Evolutionary conservation across 805 yeast species (phyloP).

Genomic region (Wickerhamiella dianesei): DNA sequence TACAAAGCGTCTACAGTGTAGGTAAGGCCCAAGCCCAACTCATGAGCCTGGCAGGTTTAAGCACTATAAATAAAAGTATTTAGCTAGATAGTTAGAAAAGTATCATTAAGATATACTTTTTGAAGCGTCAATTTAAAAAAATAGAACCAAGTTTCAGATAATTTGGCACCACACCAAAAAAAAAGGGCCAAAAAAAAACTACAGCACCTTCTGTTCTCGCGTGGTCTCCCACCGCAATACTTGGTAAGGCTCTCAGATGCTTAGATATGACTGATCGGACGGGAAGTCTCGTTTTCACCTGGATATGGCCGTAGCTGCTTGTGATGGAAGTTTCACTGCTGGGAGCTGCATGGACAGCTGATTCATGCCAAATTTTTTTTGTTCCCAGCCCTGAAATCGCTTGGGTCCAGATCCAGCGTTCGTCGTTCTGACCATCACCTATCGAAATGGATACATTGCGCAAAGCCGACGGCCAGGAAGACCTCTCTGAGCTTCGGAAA

Average conservation of each 20-base stretch:
- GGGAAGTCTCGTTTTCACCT: background rate
- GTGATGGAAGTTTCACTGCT: background rate
- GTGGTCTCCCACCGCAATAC: background rate
- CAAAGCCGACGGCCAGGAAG: constrained; percentile 19
- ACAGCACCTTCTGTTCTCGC: background rate
- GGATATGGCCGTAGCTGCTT: background rate
- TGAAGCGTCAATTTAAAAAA: no score
- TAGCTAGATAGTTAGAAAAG: no score
- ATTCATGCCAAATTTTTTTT: background rate
- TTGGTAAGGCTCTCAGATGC: background rate
- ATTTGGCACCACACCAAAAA: background rate
- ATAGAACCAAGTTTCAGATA: no score
- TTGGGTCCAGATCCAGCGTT: background rate
- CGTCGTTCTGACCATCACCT: no score
- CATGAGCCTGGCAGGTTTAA: no score
- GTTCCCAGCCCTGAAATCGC: background rate
- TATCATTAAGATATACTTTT: no score
- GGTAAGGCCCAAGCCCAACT: no score
- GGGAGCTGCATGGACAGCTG: background rate
- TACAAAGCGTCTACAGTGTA: background rate
- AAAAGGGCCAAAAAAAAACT: background rate
- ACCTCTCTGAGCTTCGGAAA: constrained; percentile 15
- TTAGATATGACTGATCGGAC: background rate
- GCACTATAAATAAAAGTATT: no score
- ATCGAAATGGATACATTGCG: constrained; percentile 22